phyloP scores from a whole-genome alignment of 306 rosid species.

The Ziziphus jujuba region DNA sequence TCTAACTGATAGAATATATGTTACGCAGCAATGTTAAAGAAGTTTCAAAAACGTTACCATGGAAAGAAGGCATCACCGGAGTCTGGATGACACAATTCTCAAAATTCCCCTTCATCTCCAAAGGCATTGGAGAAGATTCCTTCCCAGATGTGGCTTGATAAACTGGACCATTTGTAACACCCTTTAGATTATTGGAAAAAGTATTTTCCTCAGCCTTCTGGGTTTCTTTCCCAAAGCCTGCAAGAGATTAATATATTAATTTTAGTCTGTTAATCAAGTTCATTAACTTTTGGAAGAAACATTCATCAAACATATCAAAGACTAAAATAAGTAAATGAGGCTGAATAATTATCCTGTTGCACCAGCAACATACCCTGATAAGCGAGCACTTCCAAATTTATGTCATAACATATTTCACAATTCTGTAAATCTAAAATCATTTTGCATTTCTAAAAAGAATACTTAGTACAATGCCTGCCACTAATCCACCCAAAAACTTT shows the following conservation, averaged over 20 bases:
- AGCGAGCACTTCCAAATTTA: not conserved
- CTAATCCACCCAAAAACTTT: too few relatives aligned
- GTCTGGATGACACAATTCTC: conserved; percentile 42
- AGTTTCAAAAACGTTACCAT: conserved; percentile 43
- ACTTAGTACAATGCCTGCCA: too few relatives aligned
- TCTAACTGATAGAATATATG: conserved; percentile 35
- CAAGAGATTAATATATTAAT: conserved; percentile 20
- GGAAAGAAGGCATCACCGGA: conserved; percentile 42
- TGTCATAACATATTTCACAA: not conserved
- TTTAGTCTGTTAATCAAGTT: not conserved
- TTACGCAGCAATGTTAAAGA: conserved; percentile 34
- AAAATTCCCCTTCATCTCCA: conserved; percentile 43
- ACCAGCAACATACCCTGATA: not conserved
- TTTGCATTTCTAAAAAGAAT: not conserved
- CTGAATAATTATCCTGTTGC: not conserved
- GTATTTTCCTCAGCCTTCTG: conserved; percentile 40
- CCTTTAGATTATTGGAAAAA: conserved; percentile 32
- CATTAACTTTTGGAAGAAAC: not conserved
- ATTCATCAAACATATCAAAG: not conserved
- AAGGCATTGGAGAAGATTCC: conserved; percentile 36
- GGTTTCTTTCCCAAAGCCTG: conserved; percentile 49
- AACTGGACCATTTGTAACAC: conserved; percentile 33
- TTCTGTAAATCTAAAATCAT: not conserved
- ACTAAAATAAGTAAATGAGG: conserved; percentile 14
- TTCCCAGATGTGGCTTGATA: conserved; percentile 47